Percentiles rank a stretch among this genome's conserved stretches.
Evolutionary conservation across 495 filamentous ascomycete genomes (phyloP).

Genomic region (Staphylotrichum longicolle): DNA sequence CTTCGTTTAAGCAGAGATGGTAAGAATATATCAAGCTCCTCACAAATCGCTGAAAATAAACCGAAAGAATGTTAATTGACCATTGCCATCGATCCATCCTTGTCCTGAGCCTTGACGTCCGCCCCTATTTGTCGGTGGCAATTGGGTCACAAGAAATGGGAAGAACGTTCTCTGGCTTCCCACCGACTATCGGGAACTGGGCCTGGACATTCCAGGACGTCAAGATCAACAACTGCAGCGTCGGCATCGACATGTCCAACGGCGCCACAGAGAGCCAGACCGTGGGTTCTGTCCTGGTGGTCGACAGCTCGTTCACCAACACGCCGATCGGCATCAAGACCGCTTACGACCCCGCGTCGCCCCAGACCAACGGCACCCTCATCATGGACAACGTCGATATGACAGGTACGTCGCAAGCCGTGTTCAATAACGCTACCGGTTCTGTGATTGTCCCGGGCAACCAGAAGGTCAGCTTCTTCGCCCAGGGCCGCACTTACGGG

Average conservation of each 20-base stretch:
- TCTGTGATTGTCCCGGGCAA: slow-evolving; percentile 69
- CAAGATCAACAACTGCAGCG: slow-evolving; percentile 62
- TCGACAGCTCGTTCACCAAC: slow-evolving; percentile 75
- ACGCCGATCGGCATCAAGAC: slow-evolving; percentile 73
- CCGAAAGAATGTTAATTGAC: too few species aligned
- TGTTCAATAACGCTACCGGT: slow-evolving; percentile 56
- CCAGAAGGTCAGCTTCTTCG: slow-evolving; percentile 65
- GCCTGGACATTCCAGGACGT: slow-evolving; percentile 83
- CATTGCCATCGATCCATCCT: too few species aligned
- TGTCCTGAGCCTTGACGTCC: too few species aligned
- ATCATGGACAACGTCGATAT: slow-evolving; percentile 88
- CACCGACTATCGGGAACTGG: too few species aligned
- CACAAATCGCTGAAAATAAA: too few species aligned
- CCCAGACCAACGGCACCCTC: slow-evolving; percentile 70
- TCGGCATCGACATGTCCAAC: slow-evolving; percentile 65
- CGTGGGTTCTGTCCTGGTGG: slow-evolving; percentile 76
- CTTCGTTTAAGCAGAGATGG: too few species aligned
- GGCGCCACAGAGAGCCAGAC: slow-evolving; percentile 57
- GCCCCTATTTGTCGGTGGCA: too few species aligned
- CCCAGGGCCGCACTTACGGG: slow-evolving; percentile 73
- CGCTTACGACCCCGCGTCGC: slow-evolving; percentile 60
- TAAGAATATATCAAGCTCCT: too few species aligned
- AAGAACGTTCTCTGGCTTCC: too few species aligned
- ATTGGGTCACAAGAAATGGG: too few species aligned
- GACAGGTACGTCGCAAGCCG: slow-evolving; percentile 48